These are phyloP conservation scores for Scutellaria minor DNA, from an alignment of 257 asterid genomes.

Conservation along the genomic window DNA sequence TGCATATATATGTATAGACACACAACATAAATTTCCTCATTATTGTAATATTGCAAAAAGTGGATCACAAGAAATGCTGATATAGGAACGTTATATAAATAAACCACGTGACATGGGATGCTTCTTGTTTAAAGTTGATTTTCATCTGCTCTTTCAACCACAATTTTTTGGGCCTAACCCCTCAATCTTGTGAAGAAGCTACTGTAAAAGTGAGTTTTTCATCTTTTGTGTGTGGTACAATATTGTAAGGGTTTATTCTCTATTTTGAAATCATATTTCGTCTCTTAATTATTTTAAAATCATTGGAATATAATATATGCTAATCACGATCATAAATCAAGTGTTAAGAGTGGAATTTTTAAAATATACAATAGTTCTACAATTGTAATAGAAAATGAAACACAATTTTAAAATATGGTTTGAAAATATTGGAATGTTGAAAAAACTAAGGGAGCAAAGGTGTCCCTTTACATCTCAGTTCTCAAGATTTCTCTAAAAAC, in stretches of 20 bases:
- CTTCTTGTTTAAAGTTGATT: conserved; percentile 41
- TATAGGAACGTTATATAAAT: background rate
- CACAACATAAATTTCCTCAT: no score
- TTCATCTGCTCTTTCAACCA: conserved; percentile 31
- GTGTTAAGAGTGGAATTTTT: no score
- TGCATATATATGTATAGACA: background rate
- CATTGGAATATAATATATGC: no score
- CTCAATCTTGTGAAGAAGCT: conserved; percentile 34
- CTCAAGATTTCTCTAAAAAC: conserved; percentile 27
- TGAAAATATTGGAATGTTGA: conserved; percentile 31
- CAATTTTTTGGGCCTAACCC: conserved; percentile 30
- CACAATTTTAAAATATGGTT: no score
- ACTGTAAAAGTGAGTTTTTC: conserved; percentile 35
- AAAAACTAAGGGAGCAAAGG: conserved; percentile 26
- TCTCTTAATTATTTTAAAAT: no score
- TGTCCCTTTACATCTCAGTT: conserved; percentile 37
- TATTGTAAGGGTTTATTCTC: no score
- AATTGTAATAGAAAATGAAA: no score
- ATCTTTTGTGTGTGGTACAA: background rate
- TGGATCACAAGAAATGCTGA: no score
- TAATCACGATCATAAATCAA: no score
- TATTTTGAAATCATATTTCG: no score
- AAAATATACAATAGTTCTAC: no score
- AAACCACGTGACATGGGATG: conserved; percentile 51
- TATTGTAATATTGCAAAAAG: no score